Evolutionary conservation across 805 yeast species (phyloP).

Genomic region (Isabelozyma gotoi): DNA sequence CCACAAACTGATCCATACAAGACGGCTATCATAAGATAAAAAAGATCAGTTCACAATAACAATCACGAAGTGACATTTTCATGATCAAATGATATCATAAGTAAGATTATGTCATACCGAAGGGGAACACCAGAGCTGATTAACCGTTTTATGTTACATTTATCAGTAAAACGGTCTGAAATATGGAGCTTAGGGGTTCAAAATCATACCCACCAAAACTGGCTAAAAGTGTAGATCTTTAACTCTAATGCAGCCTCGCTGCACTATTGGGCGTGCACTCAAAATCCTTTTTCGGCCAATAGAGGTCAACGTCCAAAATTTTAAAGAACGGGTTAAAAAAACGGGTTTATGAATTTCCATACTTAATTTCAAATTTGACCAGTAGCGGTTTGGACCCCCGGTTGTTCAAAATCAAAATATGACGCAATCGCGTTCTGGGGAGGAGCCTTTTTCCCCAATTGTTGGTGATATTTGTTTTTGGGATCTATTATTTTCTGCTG

Average conservation of each 20-base stretch:
- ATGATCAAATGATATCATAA: background rate
- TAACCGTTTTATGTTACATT: too few relatives aligned
- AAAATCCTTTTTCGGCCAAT: too few relatives aligned
- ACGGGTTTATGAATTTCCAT: too few relatives aligned
- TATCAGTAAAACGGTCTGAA: background rate
- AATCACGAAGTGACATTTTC: background rate
- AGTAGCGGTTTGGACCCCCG: too few relatives aligned
- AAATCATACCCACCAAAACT: background rate
- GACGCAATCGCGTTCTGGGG: background rate
- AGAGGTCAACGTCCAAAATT: too few relatives aligned
- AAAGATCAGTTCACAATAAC: background rate
- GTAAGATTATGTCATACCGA: background rate
- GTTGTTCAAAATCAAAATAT: too few relatives aligned
- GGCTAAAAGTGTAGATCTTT: background rate
- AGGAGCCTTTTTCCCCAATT: background rate
- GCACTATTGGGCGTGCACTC: too few relatives aligned
- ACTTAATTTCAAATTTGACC: too few relatives aligned
- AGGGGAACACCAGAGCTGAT: too few relatives aligned
- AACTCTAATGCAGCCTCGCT: background rate
- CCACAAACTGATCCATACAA: too few relatives aligned
- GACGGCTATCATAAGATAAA: background rate
- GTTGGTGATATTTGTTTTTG: too few relatives aligned
- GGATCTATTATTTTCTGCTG: background rate
- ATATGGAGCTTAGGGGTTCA: background rate
- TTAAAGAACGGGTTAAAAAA: too few relatives aligned